Conservation (phyloP, 192 early-diverging fungal genomes). For the Coemansia sp. region DNA sequence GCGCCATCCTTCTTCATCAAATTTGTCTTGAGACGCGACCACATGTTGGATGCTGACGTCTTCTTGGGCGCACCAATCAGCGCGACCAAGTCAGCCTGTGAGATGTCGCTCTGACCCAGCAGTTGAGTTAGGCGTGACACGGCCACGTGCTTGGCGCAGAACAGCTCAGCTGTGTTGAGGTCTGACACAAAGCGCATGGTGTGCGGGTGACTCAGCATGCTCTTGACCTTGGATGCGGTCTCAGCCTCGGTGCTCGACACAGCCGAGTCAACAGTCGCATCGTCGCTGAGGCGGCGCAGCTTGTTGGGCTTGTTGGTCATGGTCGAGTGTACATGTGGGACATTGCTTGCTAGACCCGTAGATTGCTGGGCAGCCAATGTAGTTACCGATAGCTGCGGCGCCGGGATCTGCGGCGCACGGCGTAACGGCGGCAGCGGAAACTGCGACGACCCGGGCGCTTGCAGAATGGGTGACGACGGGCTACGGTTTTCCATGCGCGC, state of each 20-base stretch:
- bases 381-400: constrained; percentile 16
- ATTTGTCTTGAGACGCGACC: constrained; percentile 71
- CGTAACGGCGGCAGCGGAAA: constrained; percentile 22
- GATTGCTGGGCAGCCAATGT: constrained; percentile 7
- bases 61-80: constrained; percentile 76
- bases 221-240: constrained; percentile 43
- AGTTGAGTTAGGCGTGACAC: constrained; percentile 71
- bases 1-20: constrained; percentile 58
- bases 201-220: constrained; percentile 53
- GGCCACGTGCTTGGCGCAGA: constrained; percentile 83
- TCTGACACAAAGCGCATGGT: constrained; percentile 55
- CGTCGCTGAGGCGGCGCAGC: constrained; percentile 41
- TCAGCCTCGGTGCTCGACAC: constrained; percentile 25
- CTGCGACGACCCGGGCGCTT: constrained; percentile 16
- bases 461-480: constrained; percentile 14
- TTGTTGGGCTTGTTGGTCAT: constrained; percentile 29
- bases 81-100: constrained; percentile 72
- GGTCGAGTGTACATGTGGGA: not conserved
- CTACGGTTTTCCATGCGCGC: constrained; percentile 54
- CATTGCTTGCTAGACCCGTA: constrained; percentile 1
- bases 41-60: constrained; percentile 58
- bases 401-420: constrained; percentile 26
- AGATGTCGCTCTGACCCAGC: constrained; percentile 65
- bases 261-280: not conserved
- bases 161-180: constrained; percentile 71